A percentile compares a stretch with the other conserved stretches of the same genome.
phyloP scores from a whole-genome alignment of 139 green algal species.

The Chlorella sorokiniana region DNA sequence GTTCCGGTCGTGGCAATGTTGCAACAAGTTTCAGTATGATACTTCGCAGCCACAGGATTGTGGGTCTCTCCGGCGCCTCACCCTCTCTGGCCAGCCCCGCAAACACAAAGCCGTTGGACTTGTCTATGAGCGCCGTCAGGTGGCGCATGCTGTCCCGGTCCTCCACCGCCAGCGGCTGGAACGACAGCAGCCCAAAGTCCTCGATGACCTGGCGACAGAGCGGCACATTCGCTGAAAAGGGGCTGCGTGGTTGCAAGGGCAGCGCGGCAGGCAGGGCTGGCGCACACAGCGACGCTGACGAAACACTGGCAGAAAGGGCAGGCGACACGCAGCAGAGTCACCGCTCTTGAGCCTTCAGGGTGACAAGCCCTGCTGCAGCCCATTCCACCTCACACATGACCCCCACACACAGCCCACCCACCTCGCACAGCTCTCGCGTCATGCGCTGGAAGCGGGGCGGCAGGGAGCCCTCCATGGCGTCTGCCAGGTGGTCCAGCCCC shows the following conservation, averaged over 20 bases:
- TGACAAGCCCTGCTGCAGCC: neutral
- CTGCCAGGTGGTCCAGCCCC: conserved; percentile 80
- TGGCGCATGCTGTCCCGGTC: conserved; percentile 63
- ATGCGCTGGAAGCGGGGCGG: conserved; percentile 33
- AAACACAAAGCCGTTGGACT: conserved; percentile 81
- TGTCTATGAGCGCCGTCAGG: conserved; percentile 73
- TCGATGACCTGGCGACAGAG: conserved; percentile 69
- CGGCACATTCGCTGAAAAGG: neutral
- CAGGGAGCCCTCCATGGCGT: conserved; percentile 52
- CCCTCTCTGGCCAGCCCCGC: conserved; percentile 8
- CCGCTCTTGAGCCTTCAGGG: too few relatives aligned
- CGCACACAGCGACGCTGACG: neutral
- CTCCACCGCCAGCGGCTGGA: conserved; percentile 85
- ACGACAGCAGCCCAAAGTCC: conserved; percentile 89
- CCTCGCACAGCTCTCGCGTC: conserved; percentile 40
- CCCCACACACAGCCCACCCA: neutral
- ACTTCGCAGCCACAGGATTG: too few relatives aligned
- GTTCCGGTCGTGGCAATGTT: neutral
- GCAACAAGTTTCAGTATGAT: neutral
- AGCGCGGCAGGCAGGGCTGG: neutral
- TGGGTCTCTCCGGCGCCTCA: neutral
- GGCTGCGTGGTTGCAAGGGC: neutral
- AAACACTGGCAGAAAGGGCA: neutral
- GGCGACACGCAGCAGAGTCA: too few relatives aligned
- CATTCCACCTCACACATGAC: neutral